Conservation (phyloP, 1,284 basidiomycete genomes). For the Ustilago loliicola region DNA sequence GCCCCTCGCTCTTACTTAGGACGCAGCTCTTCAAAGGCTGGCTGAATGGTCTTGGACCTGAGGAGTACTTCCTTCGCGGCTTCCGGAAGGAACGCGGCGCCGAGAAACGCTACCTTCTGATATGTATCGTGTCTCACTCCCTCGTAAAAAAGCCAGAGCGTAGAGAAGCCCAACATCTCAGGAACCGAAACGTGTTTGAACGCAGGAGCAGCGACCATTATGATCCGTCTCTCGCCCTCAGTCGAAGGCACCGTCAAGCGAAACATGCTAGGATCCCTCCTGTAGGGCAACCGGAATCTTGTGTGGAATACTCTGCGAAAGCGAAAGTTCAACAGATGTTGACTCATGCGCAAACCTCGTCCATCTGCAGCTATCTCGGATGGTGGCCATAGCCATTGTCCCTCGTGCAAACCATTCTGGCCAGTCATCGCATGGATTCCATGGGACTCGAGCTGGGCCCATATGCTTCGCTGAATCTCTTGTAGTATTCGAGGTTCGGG, state of each 20-base stretch:
- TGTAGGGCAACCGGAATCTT: not conserved
- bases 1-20: not conserved
- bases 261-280: not conserved
- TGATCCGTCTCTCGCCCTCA: not conserved
- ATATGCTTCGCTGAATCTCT: not conserved
- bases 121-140: not conserved
- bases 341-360: not conserved
- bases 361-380: not conserved
- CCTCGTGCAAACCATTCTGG: not conserved
- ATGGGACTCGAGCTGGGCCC: not conserved
- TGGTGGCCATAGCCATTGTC: slow-evolving; percentile 11
- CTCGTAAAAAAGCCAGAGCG: slow-evolving; percentile 4
- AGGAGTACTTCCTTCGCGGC: not conserved
- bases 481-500: not conserved
- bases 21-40: not conserved
- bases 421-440: not conserved
- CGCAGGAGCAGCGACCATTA: not conserved
- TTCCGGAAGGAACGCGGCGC: not conserved
- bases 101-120: slow-evolving; percentile 4
- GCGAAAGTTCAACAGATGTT: not conserved
- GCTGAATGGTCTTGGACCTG: not conserved
- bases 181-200: not conserved
- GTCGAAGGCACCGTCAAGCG: not conserved
- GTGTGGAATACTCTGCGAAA: not conserved
- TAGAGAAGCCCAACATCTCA: not conserved